These are phyloP conservation scores for Rhodamnia rubescens DNA, from an alignment of 345 rosid species.

Conservation along the genomic window DNA sequence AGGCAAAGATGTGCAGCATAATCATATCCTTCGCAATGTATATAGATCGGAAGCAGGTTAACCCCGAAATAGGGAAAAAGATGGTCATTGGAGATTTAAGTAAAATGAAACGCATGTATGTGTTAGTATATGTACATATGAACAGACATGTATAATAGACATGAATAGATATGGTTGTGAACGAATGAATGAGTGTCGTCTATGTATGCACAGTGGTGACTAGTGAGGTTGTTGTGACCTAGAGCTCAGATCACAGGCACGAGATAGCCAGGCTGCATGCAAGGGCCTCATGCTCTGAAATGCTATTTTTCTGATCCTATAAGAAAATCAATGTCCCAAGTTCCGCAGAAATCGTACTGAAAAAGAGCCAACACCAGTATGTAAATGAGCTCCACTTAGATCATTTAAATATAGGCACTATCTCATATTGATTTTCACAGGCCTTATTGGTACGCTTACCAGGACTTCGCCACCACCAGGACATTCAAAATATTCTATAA, in stretches of 20 bases:
- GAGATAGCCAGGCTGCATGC: background rate
- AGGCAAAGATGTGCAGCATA: background rate
- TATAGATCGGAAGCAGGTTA: background rate
- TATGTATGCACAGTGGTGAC: background rate
- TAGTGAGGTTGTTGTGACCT: background rate
- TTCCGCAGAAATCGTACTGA: background rate
- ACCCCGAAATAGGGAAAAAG: background rate
- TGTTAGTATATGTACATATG: background rate
- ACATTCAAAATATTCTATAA: background rate
- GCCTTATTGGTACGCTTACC: background rate
- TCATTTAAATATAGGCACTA: background rate
- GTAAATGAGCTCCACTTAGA: background rate
- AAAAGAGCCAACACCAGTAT: background rate
- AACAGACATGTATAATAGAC: background rate
- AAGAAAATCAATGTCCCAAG: background rate
- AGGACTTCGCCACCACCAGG: background rate
- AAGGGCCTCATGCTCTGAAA: background rate
- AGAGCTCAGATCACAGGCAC: background rate
- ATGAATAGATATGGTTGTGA: background rate
- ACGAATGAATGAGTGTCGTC: background rate
- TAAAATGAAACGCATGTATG: background rate
- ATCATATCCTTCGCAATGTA: background rate
- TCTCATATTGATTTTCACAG: background rate
- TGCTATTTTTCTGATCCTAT: background rate
- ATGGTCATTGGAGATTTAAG: background rate